phyloP scores from a whole-genome alignment of 768 basidiomycete species.

The Hericium erinaceus region DNA sequence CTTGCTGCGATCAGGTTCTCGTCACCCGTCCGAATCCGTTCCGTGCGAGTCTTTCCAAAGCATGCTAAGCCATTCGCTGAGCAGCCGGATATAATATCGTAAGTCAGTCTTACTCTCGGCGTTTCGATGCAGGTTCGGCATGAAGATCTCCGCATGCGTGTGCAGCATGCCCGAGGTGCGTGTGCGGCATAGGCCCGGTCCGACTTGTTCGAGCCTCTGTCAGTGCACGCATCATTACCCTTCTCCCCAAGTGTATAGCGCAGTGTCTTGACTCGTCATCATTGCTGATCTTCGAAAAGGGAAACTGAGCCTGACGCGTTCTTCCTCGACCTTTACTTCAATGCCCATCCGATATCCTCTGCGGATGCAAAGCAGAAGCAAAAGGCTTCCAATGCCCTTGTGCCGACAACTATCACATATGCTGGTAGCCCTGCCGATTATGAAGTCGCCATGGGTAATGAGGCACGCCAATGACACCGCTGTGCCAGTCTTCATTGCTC shows the following conservation, averaged over 20 bases:
- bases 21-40: slow-evolving; percentile 56
- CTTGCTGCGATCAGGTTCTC: slow-evolving; percentile 68
- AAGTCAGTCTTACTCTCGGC: slow-evolving; percentile 16
- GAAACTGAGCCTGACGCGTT: slow-evolving; percentile 66
- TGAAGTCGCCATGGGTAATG: slow-evolving; percentile 56
- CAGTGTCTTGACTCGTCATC: neutral
- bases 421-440: slow-evolving; percentile 61
- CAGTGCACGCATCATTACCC: neutral
- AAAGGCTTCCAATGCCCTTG: slow-evolving; percentile 60
- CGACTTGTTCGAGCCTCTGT: neutral
- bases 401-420: slow-evolving; percentile 65
- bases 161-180: neutral
- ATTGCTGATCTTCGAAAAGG: slow-evolving; percentile 26
- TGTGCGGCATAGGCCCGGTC: neutral
- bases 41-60: slow-evolving; percentile 62
- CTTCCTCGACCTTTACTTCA: slow-evolving; percentile 68
- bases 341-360: slow-evolving; percentile 47
- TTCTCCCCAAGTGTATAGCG: neutral
- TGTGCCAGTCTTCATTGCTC: slow-evolving; percentile 1
- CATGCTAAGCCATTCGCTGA: slow-evolving; percentile 52
- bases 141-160: too few species aligned
- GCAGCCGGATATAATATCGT: slow-evolving; percentile 57
- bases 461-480: slow-evolving; percentile 34
- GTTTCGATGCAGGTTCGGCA: neutral
- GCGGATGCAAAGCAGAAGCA: slow-evolving; percentile 45